phyloP scores from a whole-genome alignment of 345 rosid genomes.

The Noccaea caerulescens region DNA sequence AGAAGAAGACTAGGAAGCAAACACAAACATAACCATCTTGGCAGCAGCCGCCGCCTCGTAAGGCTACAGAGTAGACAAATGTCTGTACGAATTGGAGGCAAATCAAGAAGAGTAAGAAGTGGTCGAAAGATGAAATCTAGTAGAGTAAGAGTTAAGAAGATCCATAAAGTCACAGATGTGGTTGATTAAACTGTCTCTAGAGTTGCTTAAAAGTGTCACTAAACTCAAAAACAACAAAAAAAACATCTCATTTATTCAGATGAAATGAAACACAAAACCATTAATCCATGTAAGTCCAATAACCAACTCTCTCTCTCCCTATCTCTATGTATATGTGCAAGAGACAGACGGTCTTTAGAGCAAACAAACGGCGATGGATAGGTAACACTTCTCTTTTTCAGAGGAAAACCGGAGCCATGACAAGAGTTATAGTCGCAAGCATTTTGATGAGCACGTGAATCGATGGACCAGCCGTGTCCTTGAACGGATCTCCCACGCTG shows the following conservation, averaged over 20 bases:
- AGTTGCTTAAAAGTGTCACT: slow-evolving; percentile 14
- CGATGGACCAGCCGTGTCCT: slow-evolving; percentile 97
- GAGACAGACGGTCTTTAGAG: slow-evolving; percentile 28
- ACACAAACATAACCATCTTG: slow-evolving; percentile 6
- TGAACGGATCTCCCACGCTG: slow-evolving; percentile 99
- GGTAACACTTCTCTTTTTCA: slow-evolving; percentile 39
- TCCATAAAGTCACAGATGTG: slow-evolving; percentile 33
- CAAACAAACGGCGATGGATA: slow-evolving; percentile 15
- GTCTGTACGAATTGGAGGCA: slow-evolving; percentile 48
- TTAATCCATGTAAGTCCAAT: slow-evolving; percentile 28
- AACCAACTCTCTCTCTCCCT: slow-evolving; percentile 31
- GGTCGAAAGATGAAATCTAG: slow-evolving; percentile 41
- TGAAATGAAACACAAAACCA: slow-evolving; percentile 38
- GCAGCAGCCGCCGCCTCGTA: slow-evolving; percentile 40
- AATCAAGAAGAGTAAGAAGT: slow-evolving; percentile 50
- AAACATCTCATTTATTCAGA: slow-evolving; percentile 40
- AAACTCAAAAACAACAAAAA: slow-evolving; percentile 36
- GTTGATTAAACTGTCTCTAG: slow-evolving; percentile 30
- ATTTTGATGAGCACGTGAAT: slow-evolving; percentile 82
- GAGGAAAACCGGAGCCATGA: slow-evolving; percentile 94
- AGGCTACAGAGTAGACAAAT: slow-evolving; percentile 47
- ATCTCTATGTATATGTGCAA: slow-evolving; percentile 42
- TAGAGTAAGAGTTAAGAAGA: slow-evolving; percentile 25
- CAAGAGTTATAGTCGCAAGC: slow-evolving; percentile 91
- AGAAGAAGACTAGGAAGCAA: slow-evolving; percentile 29